Base-by-base conservation (phyloP, 2,329 filamentous ascomycete species). In the Hypomyces rosellus region DNA sequence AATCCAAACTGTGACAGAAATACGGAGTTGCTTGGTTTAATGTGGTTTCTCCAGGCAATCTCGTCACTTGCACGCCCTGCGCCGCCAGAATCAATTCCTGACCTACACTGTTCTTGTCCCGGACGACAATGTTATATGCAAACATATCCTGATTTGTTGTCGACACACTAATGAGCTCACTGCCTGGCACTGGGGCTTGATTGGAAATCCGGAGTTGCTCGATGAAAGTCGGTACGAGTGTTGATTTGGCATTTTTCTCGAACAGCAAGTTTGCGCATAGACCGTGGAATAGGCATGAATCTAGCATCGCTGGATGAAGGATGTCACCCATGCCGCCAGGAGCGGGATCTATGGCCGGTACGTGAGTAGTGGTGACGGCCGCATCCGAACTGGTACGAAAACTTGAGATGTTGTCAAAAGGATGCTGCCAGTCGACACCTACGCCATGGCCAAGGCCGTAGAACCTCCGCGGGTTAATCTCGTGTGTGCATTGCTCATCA, bases 401-500 rank as follows among this genome's bases (percentile, higher is more conserved):
- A 39, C 45, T 45, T 15, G 47, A 50, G 45, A 54, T 34, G 49
- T 52, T 52, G 47, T 54, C 49, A 48, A 57, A 57, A 4, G 53
- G 53, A n/a, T 38, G 30, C 11, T 42, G 30, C 55, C 55, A 57
- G 41, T 57, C 45, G 20, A 57, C 15, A 15, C 55, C 55, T 5
- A 55, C 20, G 20, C 52, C 40, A 41, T 49, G 45, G 12, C 45
- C 45, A 30, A 47, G 18, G 45, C 47, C 37, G 49, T 57, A 57
- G 44, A 57, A 53, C 37, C 49, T 41, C 34, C 50, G 38, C 42
- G 50, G 25, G 40, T 22, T 49, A 47, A 46, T 41, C 41, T 22
- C 18, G 49, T 51, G 41, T 47, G 25, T 39, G 43, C 41, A 13
- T 38, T 54, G 46, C 34, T 47, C 34, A 6, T 8, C 25, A 30